A percentile compares a stretch with the other conserved stretches of the same genome.
phyloP scores from a whole-genome alignment of 192 early-diverging fungal genomes.

The Coemansia sp. region DNA sequence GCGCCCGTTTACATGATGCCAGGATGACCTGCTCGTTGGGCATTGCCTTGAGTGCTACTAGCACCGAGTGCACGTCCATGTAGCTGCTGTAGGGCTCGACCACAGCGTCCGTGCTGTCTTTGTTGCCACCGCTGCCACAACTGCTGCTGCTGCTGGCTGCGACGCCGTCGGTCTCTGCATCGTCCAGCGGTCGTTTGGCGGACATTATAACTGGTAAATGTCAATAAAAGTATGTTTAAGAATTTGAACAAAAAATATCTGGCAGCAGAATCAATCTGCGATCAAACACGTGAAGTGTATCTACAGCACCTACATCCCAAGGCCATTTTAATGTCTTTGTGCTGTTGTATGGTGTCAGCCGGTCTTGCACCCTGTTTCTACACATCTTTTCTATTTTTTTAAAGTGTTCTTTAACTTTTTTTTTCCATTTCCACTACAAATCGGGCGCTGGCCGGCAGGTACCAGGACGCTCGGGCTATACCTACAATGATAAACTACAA shows the following conservation, averaged over 20 bases:
- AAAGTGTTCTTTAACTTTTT: neutral
- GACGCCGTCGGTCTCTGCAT: conserved; percentile 10
- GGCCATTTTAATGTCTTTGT: neutral
- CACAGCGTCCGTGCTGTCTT: neutral
- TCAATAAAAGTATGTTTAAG: neutral
- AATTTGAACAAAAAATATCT: neutral
- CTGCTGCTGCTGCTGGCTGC: neutral
- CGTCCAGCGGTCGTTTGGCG: conserved; percentile 9
- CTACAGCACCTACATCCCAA: too few species aligned
- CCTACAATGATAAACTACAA: neutral
- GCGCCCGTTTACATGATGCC: conserved; percentile 13
- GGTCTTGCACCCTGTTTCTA: neutral
- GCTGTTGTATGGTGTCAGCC: neutral
- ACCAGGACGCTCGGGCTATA: neutral
- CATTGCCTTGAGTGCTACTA: conserved; percentile 15
- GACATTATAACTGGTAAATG: conserved; percentile 10
- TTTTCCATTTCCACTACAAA: neutral
- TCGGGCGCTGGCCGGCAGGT: too few species aligned
- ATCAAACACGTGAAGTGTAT: too few species aligned
- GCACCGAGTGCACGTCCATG: conserved; percentile 24
- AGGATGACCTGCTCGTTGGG: conserved; percentile 10
- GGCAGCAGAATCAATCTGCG: too few species aligned
- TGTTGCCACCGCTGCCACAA: neutral
- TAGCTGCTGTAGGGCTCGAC: conserved; percentile 31
- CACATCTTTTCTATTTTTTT: neutral